Evolutionary conservation across 257 asterid genomes (phyloP), one percentile per base, ranked within the genome.

Genomic region (Nicotiana noctiflora): DNA sequence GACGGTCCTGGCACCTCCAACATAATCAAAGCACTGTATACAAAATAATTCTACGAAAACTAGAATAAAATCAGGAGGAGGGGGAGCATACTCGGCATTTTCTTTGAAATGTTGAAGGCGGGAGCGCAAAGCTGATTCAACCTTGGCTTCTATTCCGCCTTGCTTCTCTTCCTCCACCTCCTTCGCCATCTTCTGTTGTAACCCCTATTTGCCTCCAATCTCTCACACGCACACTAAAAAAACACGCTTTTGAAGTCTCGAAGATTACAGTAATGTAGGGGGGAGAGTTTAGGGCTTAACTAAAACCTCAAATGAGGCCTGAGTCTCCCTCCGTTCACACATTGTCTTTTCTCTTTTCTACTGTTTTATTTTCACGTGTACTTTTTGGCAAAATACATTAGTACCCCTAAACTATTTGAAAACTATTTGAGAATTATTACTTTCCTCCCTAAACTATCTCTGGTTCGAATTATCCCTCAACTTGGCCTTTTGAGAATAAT

Each of bases 51-150:
- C 51, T 46, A 51, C 17, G 59, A 23, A 44, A 66, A 62, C 52
- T 14, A 21, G 8, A 13, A 66, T 6, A 56, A 68, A 21, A 70
- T 6, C 19, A 68, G 32, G 60, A 62, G 55, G 21, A 56, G 78
- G 59, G 72, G 17, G 61, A 46, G 3, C 64, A 6, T 87, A 93
- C 97, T 85, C 86, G 52, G 94, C 91, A 75, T 92, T 91, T 61
- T 93, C 91, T 81, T 90, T 88, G 84, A 93, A 90, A 85, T 90
- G 90, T 82, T 86, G 89, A 64, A 89, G 75, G 76, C 98, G 97
- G 83, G 89, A 87, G 79, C 60, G 79, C n/a, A 92, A 75, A 80
- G 94, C 94, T 75, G 29, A 51, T 88, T 86, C 88, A 23, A 93
- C 80, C 88, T 82, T 87, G 85, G 70, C 81, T 83, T 89, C 86